A percentile compares a stretch with the other conserved stretches of the same genome.
These are phyloP conservation scores for Melanopsichium pennsylvanicum DNA, from an alignment of 1,284 basidiomycete genomes.

Conservation along the genomic window DNA sequence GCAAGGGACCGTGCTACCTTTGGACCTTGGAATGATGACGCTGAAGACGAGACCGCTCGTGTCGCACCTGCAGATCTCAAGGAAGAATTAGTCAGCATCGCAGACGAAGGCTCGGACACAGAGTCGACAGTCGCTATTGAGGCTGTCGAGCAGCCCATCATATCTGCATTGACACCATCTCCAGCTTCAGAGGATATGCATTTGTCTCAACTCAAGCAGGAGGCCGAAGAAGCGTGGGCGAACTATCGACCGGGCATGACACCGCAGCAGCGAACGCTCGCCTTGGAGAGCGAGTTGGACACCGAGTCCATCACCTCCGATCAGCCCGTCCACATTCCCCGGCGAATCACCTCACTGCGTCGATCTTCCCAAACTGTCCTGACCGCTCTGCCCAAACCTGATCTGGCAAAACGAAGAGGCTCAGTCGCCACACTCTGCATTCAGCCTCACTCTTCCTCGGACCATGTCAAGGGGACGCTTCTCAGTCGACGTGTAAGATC, in stretches of 20 bases:
- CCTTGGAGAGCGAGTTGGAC: not conserved
- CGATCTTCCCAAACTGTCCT: slow-evolving; percentile 16
- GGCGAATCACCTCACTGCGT: slow-evolving; percentile 21
- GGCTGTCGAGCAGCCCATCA: not conserved
- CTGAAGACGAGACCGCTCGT: not conserved
- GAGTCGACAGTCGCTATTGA: not conserved
- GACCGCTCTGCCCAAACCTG: slow-evolving; percentile 7
- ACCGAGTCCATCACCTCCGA: not conserved
- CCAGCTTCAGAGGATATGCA: not conserved
- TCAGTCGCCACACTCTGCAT: slow-evolving; percentile 8
- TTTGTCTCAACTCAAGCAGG: slow-evolving; percentile 26
- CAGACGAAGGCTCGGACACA: slow-evolving; percentile 9
- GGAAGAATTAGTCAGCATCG: slow-evolving; percentile 8
- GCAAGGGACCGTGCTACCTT: slow-evolving; percentile 14
- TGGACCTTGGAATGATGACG: slow-evolving; percentile 10
- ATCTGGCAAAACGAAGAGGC: not conserved
- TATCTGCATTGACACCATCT: not conserved
- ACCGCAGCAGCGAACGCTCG: slow-evolving; percentile 5
- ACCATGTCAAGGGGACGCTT: not conserved
- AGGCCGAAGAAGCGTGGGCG: slow-evolving; percentile 32
- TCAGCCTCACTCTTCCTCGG: slow-evolving; percentile 1
- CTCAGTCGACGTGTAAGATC: not conserved
- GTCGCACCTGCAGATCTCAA: not conserved
- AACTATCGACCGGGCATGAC: slow-evolving; percentile 15
- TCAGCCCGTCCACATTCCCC: slow-evolving; percentile 19